A percentile compares a stretch with the other conserved stretches of the same genome.
These are phyloP conservation scores for Talaromyces proteolyticus DNA, from an alignment of 495 filamentous ascomycete species.

Conservation along the genomic window DNA sequence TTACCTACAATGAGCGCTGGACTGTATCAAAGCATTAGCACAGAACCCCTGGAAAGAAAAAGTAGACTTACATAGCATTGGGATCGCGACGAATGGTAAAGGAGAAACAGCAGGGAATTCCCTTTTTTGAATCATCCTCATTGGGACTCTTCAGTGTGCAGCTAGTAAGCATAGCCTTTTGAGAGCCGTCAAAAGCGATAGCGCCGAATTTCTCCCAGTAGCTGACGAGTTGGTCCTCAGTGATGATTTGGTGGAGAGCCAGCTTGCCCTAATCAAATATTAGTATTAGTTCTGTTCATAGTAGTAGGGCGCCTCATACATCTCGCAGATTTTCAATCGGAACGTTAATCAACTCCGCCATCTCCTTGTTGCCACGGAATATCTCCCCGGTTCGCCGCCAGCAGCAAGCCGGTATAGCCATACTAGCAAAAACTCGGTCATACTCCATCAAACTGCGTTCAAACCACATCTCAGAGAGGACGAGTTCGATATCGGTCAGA, in stretches of 20 bases:
- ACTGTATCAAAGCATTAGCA: constrained; percentile 38
- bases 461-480: constrained; percentile 98
- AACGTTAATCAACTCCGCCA: constrained; percentile 94
- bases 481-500: constrained; percentile 85
- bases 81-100: constrained; percentile 92
- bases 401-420: constrained; percentile 97
- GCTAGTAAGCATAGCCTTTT: constrained; percentile 94
- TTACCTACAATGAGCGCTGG: constrained; percentile 94
- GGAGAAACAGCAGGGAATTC: constrained; percentile 92
- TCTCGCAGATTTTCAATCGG: constrained; percentile 87
- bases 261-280: constrained; percentile 68
- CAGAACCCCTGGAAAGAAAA: background rate
- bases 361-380: constrained; percentile 95
- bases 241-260: constrained; percentile 90
- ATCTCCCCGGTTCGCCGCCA: constrained; percentile 98
- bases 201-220: constrained; percentile 99
- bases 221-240: constrained; percentile 86
- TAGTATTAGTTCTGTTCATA: constrained; percentile 3
- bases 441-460: constrained; percentile 93
- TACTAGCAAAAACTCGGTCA: constrained; percentile 96
- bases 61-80: constrained; percentile 81
- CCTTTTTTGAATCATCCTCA: constrained; percentile 60
- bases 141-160: constrained; percentile 87
- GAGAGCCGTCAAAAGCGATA: constrained; percentile 95
- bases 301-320: constrained; percentile 46